Percentiles rank a stretch among this genome's conserved stretches.
These are phyloP conservation scores for Mesembryanthemum crystallinum DNA, from an alignment of 148 eudicot species.

Conservation along the genomic window DNA sequence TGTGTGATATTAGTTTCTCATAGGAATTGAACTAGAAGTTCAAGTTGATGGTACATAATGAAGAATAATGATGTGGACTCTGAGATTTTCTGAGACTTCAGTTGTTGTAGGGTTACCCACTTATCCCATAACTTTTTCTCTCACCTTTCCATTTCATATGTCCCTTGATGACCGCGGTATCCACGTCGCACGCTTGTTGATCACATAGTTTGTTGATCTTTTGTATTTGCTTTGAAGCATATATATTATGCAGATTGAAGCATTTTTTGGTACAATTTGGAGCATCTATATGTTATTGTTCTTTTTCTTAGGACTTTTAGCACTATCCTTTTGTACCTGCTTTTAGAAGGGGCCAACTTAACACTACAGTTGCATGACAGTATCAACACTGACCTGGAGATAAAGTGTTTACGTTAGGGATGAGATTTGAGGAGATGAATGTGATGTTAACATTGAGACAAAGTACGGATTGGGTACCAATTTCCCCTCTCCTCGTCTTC, in stretches of 20 bases:
- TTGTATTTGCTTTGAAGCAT: constrained; percentile 9
- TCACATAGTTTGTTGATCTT: constrained; percentile 5
- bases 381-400: too few species aligned
- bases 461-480: constrained; percentile 12
- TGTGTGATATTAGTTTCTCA: too few species aligned
- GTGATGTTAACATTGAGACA: neutral
- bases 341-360: constrained; percentile 10
- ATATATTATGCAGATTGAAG: constrained; percentile 1
- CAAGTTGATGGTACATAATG: neutral
- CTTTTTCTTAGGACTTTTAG: neutral
- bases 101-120: neutral
- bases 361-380: neutral
- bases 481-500: too few species aligned
- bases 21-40: neutral
- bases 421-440: neutral
- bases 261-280: constrained; percentile 5
- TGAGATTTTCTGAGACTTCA: too few species aligned
- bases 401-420: too few species aligned
- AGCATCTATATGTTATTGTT: neutral
- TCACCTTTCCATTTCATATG: neutral
- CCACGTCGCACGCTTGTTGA: neutral
- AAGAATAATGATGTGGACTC: neutral
- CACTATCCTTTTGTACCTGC: constrained; percentile 2
- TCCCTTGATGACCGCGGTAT: too few species aligned
- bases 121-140: neutral